Percentiles rank a stretch among this genome's conserved stretches.
Conservation (phyloP, 208 protist genomes). For the Balamuthia mandrillaris region DNA sequence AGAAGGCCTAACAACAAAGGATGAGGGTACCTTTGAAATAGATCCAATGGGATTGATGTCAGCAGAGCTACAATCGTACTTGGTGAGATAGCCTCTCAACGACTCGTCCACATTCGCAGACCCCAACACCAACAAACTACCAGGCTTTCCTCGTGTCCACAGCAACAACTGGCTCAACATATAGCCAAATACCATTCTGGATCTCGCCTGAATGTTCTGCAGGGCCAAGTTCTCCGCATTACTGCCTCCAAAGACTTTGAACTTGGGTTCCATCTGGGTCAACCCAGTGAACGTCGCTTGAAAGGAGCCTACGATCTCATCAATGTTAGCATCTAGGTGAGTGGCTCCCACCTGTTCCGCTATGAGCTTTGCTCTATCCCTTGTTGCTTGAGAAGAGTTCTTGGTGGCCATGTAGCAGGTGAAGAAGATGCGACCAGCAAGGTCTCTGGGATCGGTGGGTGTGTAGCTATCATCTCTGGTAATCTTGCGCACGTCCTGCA, state of each 20-base stretch:
- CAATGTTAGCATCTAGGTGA: slow-evolving; percentile 67
- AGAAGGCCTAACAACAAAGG: too few species aligned
- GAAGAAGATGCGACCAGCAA: slow-evolving; percentile 53
- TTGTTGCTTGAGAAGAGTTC: slow-evolving; percentile 61
- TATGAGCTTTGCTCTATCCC: slow-evolving; percentile 47
- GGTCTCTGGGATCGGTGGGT: slow-evolving; percentile 38
- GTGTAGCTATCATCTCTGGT: slow-evolving; percentile 18
- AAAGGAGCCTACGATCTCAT: slow-evolving; percentile 56
- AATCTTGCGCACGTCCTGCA: slow-evolving; percentile 57
- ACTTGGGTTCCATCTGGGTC: slow-evolving; percentile 38
- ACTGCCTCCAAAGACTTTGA: slow-evolving; percentile 56
- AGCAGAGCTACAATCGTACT: slow-evolving; percentile 77
- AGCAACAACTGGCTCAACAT: slow-evolving; percentile 68
- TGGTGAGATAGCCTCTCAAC: slow-evolving; percentile 74
- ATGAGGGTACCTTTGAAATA: slow-evolving; percentile 34
- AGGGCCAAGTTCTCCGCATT: slow-evolving; percentile 73
- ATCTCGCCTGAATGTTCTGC: slow-evolving; percentile 78
- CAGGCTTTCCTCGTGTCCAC: slow-evolving; percentile 51
- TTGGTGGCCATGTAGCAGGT: slow-evolving; percentile 68
- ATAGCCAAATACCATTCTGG: slow-evolving; percentile 64
- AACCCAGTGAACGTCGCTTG: slow-evolving; percentile 34
- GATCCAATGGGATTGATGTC: slow-evolving; percentile 80
- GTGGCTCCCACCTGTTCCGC: slow-evolving; percentile 44
- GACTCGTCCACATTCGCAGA: slow-evolving; percentile 77
- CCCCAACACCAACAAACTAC: slow-evolving; percentile 73